These are phyloP conservation scores for Mycena indigotica DNA, from an alignment of 768 basidiomycete genomes.

Conservation along the genomic window DNA sequence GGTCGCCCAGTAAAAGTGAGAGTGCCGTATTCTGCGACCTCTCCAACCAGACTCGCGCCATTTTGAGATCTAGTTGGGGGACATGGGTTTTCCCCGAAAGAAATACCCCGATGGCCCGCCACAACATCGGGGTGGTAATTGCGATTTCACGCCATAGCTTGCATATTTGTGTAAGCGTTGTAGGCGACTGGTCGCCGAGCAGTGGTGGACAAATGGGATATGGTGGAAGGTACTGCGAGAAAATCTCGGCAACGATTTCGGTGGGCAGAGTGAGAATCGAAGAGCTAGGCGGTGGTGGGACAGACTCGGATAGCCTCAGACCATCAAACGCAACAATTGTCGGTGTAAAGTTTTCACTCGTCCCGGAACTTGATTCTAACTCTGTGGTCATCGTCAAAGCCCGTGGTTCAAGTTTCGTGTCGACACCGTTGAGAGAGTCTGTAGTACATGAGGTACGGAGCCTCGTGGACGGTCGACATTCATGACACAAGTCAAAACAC, in stretches of 20 bases:
- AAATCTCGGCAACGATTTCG: background rate
- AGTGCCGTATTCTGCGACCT: background rate
- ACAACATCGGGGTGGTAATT: background rate
- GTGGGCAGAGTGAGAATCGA: background rate
- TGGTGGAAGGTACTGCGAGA: background rate
- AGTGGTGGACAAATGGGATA: background rate
- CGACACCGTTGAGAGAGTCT: background rate
- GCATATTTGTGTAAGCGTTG: background rate
- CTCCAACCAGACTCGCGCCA: background rate
- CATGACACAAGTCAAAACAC: too few relatives aligned
- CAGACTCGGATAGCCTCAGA: background rate
- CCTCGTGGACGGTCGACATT: too few relatives aligned
- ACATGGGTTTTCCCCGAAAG: background rate
- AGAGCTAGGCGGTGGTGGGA: background rate
- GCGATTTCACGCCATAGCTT: background rate
- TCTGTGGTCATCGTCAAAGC: too few relatives aligned
- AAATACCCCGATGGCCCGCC: background rate
- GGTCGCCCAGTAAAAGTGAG: background rate
- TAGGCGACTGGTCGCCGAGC: background rate
- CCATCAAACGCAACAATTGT: background rate
- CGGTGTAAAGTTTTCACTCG: too few relatives aligned
- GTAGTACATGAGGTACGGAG: background rate
- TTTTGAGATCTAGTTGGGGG: background rate
- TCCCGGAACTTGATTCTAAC: too few relatives aligned
- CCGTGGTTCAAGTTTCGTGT: background rate